These are phyloP conservation scores for Kodamaea hsintzibuensis DNA, from an alignment of 805 yeast species.

Conservation along the genomic window DNA sequence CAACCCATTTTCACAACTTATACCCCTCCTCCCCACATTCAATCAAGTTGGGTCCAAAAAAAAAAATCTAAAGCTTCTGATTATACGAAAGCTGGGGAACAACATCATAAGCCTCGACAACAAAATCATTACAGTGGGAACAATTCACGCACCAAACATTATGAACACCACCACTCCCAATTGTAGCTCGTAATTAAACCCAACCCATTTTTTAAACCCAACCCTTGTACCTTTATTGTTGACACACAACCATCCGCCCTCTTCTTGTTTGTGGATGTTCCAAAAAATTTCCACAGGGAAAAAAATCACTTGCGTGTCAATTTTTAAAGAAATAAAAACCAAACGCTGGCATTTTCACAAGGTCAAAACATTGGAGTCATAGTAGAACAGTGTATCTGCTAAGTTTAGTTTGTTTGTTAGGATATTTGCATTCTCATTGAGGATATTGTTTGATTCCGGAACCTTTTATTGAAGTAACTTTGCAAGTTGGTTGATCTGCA, in stretches of 20 bases:
- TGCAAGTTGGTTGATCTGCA: too few species aligned
- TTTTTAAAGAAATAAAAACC: neutral
- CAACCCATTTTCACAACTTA: neutral
- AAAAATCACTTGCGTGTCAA: constrained; percentile 14
- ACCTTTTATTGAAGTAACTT: too few species aligned
- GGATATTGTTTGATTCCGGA: too few species aligned
- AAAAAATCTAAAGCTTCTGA: neutral
- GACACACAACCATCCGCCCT: constrained; percentile 1
- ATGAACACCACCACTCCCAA: too few species aligned
- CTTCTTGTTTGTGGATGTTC: neutral
- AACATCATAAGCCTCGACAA: too few species aligned
- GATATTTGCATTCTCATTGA: too few species aligned
- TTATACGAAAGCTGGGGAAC: neutral
- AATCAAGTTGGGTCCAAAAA: neutral
- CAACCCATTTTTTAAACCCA: neutral
- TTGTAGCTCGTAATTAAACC: too few species aligned
- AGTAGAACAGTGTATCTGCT: neutral
- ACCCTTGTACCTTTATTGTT: neutral
- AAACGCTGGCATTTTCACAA: constrained; percentile 7
- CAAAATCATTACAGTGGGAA: neutral
- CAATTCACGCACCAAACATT: too few species aligned
- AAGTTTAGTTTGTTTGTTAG: neutral
- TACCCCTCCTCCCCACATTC: neutral
- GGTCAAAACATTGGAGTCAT: too few species aligned
- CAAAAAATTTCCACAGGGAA: neutral